Base-by-base conservation (phyloP, 805 yeast species). In the Candida silvicultrix region DNA sequence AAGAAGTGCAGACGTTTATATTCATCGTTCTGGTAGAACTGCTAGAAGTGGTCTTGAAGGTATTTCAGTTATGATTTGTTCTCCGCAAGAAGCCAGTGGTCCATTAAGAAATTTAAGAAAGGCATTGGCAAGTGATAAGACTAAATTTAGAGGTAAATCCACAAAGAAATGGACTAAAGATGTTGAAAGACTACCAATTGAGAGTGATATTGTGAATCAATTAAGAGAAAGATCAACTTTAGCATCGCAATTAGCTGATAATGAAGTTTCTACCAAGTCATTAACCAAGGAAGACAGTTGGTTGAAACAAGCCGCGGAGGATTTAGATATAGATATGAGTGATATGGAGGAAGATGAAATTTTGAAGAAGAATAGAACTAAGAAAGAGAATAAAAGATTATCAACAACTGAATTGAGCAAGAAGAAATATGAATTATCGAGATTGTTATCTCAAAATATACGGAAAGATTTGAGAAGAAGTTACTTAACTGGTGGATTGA, bases 21-120 rank as follows among this genome's bases (percentile, higher is more conserved):
- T 94, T 55, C 99, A 94, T 66, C 77, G 99, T 64, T 87, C 97
- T 1, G 99, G 99, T 50, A 82, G 99, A 76, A 94, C 99, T n/a
- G 98, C 96, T 0, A 84, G 99, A 72, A 97, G 95, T 2, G 94
- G 92, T 1, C 64, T 65, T 32, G 92, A 87, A 61, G 99, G 99
- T 72, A 96, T 94, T n/a, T 85, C 97, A 2, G 83, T 94, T 42
- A 81, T 89, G 78, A 71, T 94, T 45, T 89, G 97, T 58, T 86
- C 96, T 5, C 97, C 97, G 15, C 89, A 86, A 49, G 99, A 94
- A 61, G 89, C 95, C 0, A 75, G 89, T 46, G 96, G 96, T 0
- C 90, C 98, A 0, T 71, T 90, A 50, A 75, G 80, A 58, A 88
- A 86, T 65, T 73, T 92, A 45, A 72, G 92, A 55, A 80, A 73